phyloP scores from a whole-genome alignment of 495 filamentous ascomycete species.

The Trichoderma reesei region DNA sequence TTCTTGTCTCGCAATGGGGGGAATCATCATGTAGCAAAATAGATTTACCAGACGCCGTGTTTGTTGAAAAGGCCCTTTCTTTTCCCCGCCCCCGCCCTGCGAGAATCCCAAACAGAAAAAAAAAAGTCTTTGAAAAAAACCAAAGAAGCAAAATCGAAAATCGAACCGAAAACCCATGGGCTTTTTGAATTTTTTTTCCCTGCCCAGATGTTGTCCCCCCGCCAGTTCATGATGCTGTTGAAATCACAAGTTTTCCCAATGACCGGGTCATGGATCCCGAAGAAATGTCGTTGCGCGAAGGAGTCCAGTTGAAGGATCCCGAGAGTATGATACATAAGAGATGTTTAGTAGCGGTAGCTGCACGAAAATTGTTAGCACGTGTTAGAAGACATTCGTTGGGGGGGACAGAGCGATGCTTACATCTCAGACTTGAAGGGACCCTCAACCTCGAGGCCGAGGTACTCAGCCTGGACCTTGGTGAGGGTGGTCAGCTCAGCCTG shows the following conservation, averaged over 20 bases:
- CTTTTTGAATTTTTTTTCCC: not conserved
- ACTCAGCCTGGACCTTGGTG: constrained; percentile 80
- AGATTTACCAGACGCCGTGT: constrained; percentile 10
- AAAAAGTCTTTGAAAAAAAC: not conserved
- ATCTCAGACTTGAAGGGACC: constrained; percentile 93
- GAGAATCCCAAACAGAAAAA: not conserved
- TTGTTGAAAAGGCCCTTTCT: constrained; percentile 12
- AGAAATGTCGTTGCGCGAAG: constrained; percentile 8
- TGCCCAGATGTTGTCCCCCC: not conserved
- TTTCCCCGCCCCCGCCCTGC: constrained; percentile 1
- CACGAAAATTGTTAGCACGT: constrained; percentile 22
- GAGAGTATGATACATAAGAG: not conserved
- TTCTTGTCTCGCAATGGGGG: constrained; percentile 1
- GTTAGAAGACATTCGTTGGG: not conserved
- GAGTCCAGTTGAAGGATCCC: constrained; percentile 13
- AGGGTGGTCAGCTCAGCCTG: constrained; percentile 87
- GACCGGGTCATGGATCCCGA: not conserved
- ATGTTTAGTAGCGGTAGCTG: constrained; percentile 51
- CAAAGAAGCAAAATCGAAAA: not conserved
- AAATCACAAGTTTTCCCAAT: constrained; percentile 9
- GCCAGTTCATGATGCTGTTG: constrained; percentile 13
- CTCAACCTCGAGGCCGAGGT: constrained; percentile 71
- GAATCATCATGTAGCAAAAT: constrained; percentile 9
- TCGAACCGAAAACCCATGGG: not conserved
- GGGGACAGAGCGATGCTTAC: constrained; percentile 25